phyloP scores from a whole-genome alignment of 2,329 filamentous ascomycete genomes.

The Penicillium palitans region DNA sequence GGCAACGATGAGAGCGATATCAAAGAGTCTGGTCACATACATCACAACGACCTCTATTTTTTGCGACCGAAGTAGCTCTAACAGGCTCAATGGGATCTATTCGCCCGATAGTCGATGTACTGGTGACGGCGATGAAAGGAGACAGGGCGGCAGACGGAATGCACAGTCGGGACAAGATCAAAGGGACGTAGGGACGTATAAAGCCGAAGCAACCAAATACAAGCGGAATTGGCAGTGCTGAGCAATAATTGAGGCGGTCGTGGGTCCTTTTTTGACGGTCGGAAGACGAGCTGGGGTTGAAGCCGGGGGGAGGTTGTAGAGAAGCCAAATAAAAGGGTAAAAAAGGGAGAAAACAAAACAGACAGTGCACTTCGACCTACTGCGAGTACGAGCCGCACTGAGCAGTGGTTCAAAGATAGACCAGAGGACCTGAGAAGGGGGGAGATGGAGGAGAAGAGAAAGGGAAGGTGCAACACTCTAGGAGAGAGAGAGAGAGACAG shows the following conservation, averaged over 20 bases:
- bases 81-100: background rate
- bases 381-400: constrained; percentile 37
- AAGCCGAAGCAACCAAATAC: background rate
- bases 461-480: constrained; percentile 16
- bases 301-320: constrained; percentile 6
- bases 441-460: constrained; percentile 22
- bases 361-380: constrained; percentile 28
- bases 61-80: constrained; percentile 3
- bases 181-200: background rate
- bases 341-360: constrained; percentile 17
- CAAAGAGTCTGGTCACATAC: constrained; percentile 9
- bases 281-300: constrained; percentile 7
- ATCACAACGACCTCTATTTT: constrained; percentile 10
- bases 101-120: constrained; percentile 5
- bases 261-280: constrained; percentile 12
- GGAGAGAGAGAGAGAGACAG: constrained; percentile 21
- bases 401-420: constrained; percentile 28
- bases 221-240: constrained; percentile 14
- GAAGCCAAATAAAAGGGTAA: constrained; percentile 9
- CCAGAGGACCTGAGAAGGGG: constrained; percentile 22
- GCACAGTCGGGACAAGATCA: background rate
- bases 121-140: constrained; percentile 8
- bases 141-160: background rate
- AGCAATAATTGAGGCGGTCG: constrained; percentile 12
- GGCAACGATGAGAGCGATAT: background rate